These are phyloP conservation scores for Gillenia trifoliata DNA, from an alignment of 306 rosid genomes.

Conservation along the genomic window DNA sequence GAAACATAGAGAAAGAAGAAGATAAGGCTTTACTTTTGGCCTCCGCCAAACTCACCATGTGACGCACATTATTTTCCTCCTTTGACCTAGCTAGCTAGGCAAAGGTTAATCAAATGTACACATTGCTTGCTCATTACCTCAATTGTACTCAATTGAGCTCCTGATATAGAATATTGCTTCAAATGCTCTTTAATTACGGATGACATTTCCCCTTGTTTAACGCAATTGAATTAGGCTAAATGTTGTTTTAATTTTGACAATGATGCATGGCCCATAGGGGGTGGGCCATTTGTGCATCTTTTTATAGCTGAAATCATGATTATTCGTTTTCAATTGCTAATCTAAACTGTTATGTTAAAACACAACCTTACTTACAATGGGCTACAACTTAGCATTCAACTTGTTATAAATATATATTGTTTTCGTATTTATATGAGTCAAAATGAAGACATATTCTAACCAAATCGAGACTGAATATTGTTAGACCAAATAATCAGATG, in stretches of 20 bases:
- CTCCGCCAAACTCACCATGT: not conserved
- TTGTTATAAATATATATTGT: not conserved
- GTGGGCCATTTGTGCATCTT: slow-evolving; percentile 9
- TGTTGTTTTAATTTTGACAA: not conserved
- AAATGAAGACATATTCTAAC: no score
- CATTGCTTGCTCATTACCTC: not conserved
- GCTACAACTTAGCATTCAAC: not conserved
- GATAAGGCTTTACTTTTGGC: not conserved
- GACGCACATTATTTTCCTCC: not conserved
- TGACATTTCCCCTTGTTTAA: slow-evolving; percentile 15
- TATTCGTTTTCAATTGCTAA: not conserved
- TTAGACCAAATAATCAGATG: not conserved
- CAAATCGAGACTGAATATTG: not conserved
- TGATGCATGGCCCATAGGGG: not conserved
- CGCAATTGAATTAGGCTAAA: slow-evolving; percentile 21
- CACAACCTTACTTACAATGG: not conserved
- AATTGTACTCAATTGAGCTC: not conserved
- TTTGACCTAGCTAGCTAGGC: not conserved
- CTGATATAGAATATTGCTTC: not conserved
- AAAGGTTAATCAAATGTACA: not conserved
- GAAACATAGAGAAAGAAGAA: not conserved
- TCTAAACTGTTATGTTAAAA: not conserved
- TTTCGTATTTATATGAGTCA: not conserved
- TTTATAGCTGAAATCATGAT: slow-evolving; percentile 7
- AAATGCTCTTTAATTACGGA: not conserved